Percentiles rank a stretch among this genome's conserved stretches.
These are phyloP conservation scores for Cystofilobasidium macerans DNA, from an alignment of 768 basidiomycete species.

Conservation along the genomic window DNA sequence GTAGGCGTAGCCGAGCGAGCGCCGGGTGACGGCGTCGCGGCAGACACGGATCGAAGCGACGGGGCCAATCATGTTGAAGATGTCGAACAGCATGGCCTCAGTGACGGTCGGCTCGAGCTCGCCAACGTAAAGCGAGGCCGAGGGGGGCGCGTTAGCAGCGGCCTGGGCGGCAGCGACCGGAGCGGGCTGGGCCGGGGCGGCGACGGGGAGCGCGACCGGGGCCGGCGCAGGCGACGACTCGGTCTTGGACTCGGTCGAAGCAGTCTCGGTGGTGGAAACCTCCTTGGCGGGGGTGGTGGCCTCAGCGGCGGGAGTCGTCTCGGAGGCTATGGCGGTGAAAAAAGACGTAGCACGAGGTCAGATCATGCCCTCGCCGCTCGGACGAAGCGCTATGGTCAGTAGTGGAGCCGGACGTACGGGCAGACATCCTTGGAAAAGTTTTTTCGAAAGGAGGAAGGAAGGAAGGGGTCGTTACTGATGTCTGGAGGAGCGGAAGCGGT, in stretches of 20 bases:
- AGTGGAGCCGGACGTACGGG: background rate
- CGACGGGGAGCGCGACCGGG: slow-evolving; percentile 26
- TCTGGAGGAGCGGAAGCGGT: background rate
- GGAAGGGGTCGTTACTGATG: slow-evolving; percentile 8
- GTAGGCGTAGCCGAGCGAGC: slow-evolving; percentile 98
- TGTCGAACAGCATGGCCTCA: slow-evolving; percentile 99
- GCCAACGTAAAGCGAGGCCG: slow-evolving; percentile 84
- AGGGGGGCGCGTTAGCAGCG: slow-evolving; percentile 30
- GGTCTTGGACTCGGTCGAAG: slow-evolving; percentile 26
- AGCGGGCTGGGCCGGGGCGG: slow-evolving; percentile 29
- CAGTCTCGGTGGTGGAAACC: too few species aligned
- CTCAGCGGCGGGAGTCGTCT: background rate
- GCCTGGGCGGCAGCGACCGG: slow-evolving; percentile 29
- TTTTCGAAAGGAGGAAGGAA: slow-evolving; percentile 1
- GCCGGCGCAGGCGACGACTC: slow-evolving; percentile 20
- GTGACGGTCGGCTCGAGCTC: slow-evolving; percentile 97
- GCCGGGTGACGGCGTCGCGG: slow-evolving; percentile 98
- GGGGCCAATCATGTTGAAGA: slow-evolving; percentile 99
- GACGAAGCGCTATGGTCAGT: background rate
- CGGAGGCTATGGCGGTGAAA: background rate
- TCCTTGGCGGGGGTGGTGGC: slow-evolving; percentile 11
- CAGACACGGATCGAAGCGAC: slow-evolving; percentile 99
- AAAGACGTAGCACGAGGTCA: background rate
- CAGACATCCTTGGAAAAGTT: slow-evolving; percentile 7
- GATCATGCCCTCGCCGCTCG: background rate